Evolutionary conservation across 176 grass and related monocot species (phyloP).

Genomic region (sorghum (Sorghum bicolor)): Sorghum_bicolor_NCBIv3 NC_012870.2:63549501-63550000

Average conservation of each 20-base stretch:
- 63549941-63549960: conserved; percentile 20
- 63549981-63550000: conserved; percentile 27
- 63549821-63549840: conserved; percentile 20
- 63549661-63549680: conserved; percentile 49
- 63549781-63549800: conserved; percentile 29
- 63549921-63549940: conserved; percentile 31
- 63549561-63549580: conserved; percentile 55
- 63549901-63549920: conserved; percentile 3
- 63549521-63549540: conserved; percentile 35
- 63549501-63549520: conserved; percentile 11
- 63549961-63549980: conserved; percentile 23
- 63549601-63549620: conserved; percentile 64
- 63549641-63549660: conserved; percentile 54
- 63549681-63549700: not conserved
- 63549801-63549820: conserved; percentile 23
- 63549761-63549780: too few species aligned
- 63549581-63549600: conserved; percentile 58
- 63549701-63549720: not conserved
- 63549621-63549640: conserved; percentile 59
- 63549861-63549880: not conserved
- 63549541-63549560: conserved; percentile 48
- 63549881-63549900: conserved; percentile 15
- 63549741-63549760: too few species aligned
- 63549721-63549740: not conserved
- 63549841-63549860: conserved; percentile 12